Evolutionary conservation across 2,329 filamentous ascomycete genomes (phyloP).

Genomic region (Alternaria arbusti): DNA sequence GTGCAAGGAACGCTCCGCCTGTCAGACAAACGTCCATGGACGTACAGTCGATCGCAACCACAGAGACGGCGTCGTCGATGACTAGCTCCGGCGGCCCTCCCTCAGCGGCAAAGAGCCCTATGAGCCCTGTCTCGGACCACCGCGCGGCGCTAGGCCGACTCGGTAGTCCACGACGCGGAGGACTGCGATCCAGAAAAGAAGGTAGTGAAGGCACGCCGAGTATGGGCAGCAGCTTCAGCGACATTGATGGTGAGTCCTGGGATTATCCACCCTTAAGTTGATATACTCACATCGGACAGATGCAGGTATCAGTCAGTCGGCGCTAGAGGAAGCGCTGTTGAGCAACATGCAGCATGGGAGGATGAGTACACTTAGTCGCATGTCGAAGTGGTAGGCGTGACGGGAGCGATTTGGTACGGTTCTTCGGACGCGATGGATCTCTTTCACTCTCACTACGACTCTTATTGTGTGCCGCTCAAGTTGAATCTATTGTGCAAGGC

Average conservation of each 20-base stretch:
- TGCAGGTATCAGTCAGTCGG: constrained; percentile 80
- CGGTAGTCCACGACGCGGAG: constrained; percentile 56
- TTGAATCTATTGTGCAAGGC: background rate
- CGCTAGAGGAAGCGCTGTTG: constrained; percentile 77
- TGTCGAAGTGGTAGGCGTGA: constrained; percentile 57
- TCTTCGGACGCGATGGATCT: background rate
- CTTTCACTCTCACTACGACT: background rate
- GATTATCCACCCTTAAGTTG: background rate
- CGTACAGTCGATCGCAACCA: constrained; percentile 27
- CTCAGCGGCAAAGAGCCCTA: constrained; percentile 25
- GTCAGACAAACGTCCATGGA: constrained; percentile 22
- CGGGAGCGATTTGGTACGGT: constrained; percentile 44
- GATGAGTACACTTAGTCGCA: constrained; percentile 72
- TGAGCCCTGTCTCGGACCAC: constrained; percentile 59
- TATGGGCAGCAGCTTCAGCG: constrained; percentile 80
- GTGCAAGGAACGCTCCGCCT: constrained; percentile 2
- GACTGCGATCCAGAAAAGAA: constrained; percentile 28
- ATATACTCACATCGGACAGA: constrained; percentile 56
- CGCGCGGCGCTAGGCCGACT: constrained; percentile 64
- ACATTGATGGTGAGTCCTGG: constrained; percentile 69
- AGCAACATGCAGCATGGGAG: constrained; percentile 72
- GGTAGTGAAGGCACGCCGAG: constrained; percentile 47
- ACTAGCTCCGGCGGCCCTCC: constrained; percentile 45
- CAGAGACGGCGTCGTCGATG: constrained; percentile 60
- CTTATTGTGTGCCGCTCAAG: background rate